phyloP scores from a whole-genome alignment of 208 protist species.

The Acanthamoeba royreba region DNA sequence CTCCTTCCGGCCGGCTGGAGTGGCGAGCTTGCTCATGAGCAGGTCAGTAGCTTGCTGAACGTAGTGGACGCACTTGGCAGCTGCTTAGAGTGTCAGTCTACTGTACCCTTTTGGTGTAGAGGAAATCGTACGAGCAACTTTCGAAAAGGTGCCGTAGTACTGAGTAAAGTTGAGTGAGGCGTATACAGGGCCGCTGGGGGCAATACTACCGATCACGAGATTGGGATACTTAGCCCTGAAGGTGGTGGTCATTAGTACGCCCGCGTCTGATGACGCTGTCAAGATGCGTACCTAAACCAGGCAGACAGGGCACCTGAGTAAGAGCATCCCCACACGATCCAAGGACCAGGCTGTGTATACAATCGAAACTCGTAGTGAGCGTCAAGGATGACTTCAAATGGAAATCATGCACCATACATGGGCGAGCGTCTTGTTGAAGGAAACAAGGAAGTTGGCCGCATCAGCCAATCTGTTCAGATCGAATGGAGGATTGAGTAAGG shows the following conservation, averaged over 20 bases:
- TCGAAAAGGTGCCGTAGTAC: conserved; percentile 23
- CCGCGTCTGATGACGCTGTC: neutral
- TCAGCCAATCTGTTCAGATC: neutral
- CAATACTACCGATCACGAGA: neutral
- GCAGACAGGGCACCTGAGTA: conserved; percentile 35
- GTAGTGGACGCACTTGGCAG: neutral
- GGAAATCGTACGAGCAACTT: neutral
- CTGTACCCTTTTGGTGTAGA: neutral
- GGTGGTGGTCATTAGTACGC: neutral
- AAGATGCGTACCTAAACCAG: neutral
- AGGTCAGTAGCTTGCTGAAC: neutral
- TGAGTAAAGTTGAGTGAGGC: conserved; percentile 22
- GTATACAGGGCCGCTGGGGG: neutral
- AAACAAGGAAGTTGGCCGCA: conserved; percentile 31
- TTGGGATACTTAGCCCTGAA: conserved; percentile 35
- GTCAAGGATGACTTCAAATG: neutral
- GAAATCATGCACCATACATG: too few species aligned
- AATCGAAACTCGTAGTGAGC: neutral
- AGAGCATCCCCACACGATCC: conserved; percentile 36
- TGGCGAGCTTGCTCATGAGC: neutral
- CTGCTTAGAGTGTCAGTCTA: neutral
- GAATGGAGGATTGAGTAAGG: neutral
- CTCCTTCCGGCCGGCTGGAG: neutral
- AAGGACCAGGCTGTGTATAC: neutral
- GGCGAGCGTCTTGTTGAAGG: neutral